Conservation (phyloP, 2,329 filamentous ascomycete genomes). For the Colletotrichum somersetense region DNA sequence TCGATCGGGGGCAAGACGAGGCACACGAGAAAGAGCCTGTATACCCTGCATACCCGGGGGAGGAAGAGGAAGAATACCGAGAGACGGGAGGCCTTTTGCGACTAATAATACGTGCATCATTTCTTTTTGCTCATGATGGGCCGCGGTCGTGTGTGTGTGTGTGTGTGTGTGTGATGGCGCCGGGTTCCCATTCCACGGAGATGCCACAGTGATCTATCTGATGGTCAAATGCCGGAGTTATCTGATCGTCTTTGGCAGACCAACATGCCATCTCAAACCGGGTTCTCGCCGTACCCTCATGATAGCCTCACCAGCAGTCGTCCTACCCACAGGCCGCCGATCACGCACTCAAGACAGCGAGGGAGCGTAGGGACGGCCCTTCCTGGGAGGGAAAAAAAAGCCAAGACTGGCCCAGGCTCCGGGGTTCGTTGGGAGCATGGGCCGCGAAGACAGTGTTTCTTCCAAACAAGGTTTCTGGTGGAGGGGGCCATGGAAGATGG, state of each 20-base stretch:
- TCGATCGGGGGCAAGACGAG: slow-evolving; percentile 7
- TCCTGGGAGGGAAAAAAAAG: neutral
- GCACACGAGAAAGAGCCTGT: slow-evolving; percentile 1
- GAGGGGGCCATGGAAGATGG: slow-evolving; percentile 4
- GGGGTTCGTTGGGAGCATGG: slow-evolving; percentile 20
- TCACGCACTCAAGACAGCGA: neutral
- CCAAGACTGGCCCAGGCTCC: slow-evolving; percentile 25
- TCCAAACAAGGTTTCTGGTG: neutral
- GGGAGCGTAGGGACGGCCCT: neutral
- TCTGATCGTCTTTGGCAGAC: neutral
- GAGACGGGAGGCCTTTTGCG: slow-evolving; percentile 18
- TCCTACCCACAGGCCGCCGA: neutral
- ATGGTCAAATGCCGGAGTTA: neutral
- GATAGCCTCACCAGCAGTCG: neutral
- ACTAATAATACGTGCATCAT: slow-evolving; percentile 33
- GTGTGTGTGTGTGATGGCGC: no score
- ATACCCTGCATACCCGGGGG: slow-evolving; percentile 5
- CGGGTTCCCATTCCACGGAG: neutral
- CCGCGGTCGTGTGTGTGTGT: no score
- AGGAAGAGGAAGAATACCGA: slow-evolving; percentile 27
- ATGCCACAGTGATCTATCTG: no score
- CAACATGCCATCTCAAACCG: neutral
- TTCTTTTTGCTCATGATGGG: slow-evolving; percentile 2
- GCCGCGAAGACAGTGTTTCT: slow-evolving; percentile 8
- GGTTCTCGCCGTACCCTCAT: neutral